Base-by-base conservation (phyloP, 2,329 filamentous ascomycete species). In the Byssochlamys sp. region DNA sequence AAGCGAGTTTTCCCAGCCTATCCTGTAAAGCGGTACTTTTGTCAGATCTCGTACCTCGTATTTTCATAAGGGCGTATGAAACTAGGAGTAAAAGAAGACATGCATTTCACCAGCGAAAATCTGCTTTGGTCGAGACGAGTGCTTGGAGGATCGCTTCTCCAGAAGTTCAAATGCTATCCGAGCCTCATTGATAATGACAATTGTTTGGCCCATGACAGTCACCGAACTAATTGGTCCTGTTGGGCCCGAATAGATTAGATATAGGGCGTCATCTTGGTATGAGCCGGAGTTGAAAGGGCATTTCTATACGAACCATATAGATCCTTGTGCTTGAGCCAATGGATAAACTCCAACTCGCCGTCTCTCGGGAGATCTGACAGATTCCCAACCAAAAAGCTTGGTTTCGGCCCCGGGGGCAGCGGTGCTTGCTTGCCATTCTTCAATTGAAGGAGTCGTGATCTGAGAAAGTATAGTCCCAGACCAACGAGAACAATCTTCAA, bases 1-100 rank as follows among this genome's bases (percentile, higher is more conserved):
- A 1, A 77, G 59, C 0, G 69, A 59, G 19, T 76, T 63, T 6
- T 70, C 71, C 72, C 69, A 78, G 4, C 76, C 77, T 7, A 72
- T 60, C 62, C 71, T 73, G 45, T 19, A 11, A 26, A 2, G 31
- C 19, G 12, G 24, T 29, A 39, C 12, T 24, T 35, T 50, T 6
- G 12, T 28, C 10, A 49, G 52, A 31, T 33, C 19, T 33, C 33
- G 12, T 19, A 31, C n/a, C 29, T 33, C 19, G n/a, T 55, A 39
- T 49, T 53, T 29, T 27, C 9, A 51, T 33, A 19, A 29, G 28
- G 35, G 12, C 24, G 9, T 14, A 25, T 26, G 35, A 10, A 31
- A 2, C 14, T 55, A 25, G 45, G 45, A 54, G 14, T 25, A 27
- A 54, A 19, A 25, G 6, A 27, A n/a, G 29, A 57, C 69, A 31